Evolutionary conservation across 768 basidiomycete genomes (phyloP), one percentile per base, ranked within the genome.

Genomic region (Boletus rex-veris): DNA sequence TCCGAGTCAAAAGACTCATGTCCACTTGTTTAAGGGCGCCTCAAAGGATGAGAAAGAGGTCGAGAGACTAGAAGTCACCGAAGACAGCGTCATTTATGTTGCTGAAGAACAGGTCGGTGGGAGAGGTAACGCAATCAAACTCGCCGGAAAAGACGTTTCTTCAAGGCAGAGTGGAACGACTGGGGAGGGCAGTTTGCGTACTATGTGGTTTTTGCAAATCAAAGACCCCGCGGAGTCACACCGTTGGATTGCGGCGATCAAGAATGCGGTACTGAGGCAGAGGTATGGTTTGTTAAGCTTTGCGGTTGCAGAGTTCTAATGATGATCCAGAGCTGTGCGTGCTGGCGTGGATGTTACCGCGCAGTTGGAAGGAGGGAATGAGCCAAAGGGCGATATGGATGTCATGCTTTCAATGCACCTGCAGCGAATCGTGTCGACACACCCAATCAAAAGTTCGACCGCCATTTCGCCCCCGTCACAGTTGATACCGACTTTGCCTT

Each of bases 351-450:
- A 81, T 33, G 69, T 75, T 21, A 70, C 81, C 26, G 64, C 76
- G 0, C 71, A 71, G 38, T 70, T 71, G 19, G 60, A 72, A 4
- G 72, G 75, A 19, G 74, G 73, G 15, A 72, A 78, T 26, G 89
- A 89, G 55, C 88, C 87, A 19, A 77, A 83, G 43, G 89, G 89
- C 7, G 89, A 91, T 63, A 81, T 91, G 74, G 89, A 91, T 64
- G 89, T 90, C 44, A 87, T 90, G 81, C 76, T 91, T 35, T 85
- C 86, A 30, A 88, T 91, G 77, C 84, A 84, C 45, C 76, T 82
- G 31, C 86, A 88, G 60, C 83, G 80, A n/a, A 49, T 73, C 76
- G 58, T 73, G 74, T 28, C 74, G 74, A 26, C 68, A 69, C 48
- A 67, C 39, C 50, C 57, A 39, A 42, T 41, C 26, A 57, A 60